Conservation (phyloP, 2,329 filamentous ascomycete genomes). For the Apiospora pterosperma region DNA sequence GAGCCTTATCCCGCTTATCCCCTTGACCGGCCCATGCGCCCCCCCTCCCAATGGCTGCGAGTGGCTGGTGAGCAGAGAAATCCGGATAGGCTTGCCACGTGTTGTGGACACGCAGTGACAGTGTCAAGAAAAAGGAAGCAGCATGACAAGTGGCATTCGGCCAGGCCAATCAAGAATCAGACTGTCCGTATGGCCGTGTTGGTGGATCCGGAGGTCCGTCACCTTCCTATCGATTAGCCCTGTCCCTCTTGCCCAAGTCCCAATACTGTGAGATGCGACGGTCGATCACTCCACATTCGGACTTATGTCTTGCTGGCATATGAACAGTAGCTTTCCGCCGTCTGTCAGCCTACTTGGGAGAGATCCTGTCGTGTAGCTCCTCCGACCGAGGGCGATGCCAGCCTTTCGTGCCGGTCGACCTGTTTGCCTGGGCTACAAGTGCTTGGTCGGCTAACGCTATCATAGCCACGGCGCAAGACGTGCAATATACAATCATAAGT, state of each 20-base stretch:
- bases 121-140: not conserved
- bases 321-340: not conserved
- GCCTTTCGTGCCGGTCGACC: not conserved
- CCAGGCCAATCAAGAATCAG: not conserved
- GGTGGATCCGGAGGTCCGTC: not conserved
- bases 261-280: not conserved
- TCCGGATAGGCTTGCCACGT: not conserved
- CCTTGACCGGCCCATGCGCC: not conserved
- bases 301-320: not conserved
- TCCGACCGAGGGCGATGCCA: not conserved
- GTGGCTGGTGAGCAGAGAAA: not conserved
- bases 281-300: not conserved
- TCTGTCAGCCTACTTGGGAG: not conserved
- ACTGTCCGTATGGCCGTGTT: not conserved
- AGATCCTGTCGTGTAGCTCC: not conserved
- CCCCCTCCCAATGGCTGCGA: not conserved
- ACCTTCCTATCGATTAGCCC: not conserved
- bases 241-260: not conserved
- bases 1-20: not conserved
- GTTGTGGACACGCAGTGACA: not conserved
- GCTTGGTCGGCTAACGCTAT: not conserved
- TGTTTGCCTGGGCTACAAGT: not conserved
- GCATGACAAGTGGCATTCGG: not conserved
- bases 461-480: not conserved
- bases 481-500: not conserved